A percentile compares a stretch with the other conserved stretches of the same genome.
Evolutionary conservation across 2,329 filamentous ascomycete species (phyloP).

Genomic region (Sporothrix pseudoabietina): DNA sequence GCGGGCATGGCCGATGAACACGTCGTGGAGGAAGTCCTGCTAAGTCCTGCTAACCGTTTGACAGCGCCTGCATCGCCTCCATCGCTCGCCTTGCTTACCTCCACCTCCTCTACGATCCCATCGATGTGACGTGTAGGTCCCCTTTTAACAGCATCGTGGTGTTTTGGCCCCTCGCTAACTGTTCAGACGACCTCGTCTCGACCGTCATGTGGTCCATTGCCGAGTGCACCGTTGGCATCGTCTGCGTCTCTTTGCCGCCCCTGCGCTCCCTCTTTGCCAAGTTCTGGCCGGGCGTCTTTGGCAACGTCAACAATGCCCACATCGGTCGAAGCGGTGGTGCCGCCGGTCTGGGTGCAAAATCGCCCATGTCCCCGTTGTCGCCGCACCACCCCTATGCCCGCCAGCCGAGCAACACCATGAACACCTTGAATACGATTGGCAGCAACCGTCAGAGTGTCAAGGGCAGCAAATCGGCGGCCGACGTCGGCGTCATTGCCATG

Average conservation of each 20-base stretch:
- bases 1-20: background rate
- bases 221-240: conserved; percentile 42
- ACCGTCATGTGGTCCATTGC: conserved; percentile 42
- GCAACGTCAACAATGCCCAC: background rate
- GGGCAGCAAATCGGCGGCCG: conserved; percentile 15
- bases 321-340: background rate
- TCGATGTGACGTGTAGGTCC: conserved; percentile 41
- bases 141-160: too few relatives aligned
- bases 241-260: conserved; percentile 42
- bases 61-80: conserved; percentile 38
- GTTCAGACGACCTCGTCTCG: conserved; percentile 38
- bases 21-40: too few relatives aligned
- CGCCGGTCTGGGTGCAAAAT: background rate
- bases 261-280: conserved; percentile 35
- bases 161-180: background rate
- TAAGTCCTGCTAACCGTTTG: background rate
- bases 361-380: background rate
- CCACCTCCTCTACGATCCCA: conserved; percentile 33
- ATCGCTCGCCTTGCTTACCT: conserved; percentile 38
- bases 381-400: conserved; percentile 3
- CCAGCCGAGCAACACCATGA: conserved; percentile 9
- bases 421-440: background rate
- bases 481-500: conserved; percentile 24
- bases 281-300: conserved; percentile 31
- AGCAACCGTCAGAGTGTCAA: background rate